phyloP scores from a whole-genome alignment of 805 yeast species.

The Metschnikowia peoriensis region DNA sequence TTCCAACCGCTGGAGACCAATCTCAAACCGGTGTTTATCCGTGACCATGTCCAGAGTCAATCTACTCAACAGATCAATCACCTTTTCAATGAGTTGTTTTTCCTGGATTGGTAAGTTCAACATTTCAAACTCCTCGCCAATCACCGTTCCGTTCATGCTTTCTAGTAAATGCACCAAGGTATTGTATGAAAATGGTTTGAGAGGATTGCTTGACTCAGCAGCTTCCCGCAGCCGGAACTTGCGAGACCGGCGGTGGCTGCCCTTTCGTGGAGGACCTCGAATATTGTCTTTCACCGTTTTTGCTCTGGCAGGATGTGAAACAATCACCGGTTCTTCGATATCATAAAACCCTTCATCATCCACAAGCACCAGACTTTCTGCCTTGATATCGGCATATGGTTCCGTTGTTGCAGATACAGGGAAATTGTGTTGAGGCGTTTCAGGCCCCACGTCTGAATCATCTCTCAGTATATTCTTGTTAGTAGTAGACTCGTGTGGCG shows the following conservation, averaged over 20 bases:
- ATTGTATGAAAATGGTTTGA: constrained; percentile 40
- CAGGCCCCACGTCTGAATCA: no score
- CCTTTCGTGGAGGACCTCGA: constrained; percentile 14
- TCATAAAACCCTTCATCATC: constrained; percentile 36
- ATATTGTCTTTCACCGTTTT: constrained; percentile 36
- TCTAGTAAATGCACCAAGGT: constrained; percentile 52
- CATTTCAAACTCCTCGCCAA: constrained; percentile 70
- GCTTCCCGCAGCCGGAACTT: constrained; percentile 10
- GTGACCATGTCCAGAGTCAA: constrained; percentile 88
- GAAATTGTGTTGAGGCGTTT: no score
- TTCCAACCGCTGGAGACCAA: constrained; percentile 75
- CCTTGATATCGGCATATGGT: no score
- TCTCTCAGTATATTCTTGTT: neutral
- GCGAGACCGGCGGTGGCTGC: constrained; percentile 22
- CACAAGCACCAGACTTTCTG: neutral
- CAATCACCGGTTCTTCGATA: constrained; percentile 34
- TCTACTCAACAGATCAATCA: constrained; percentile 80
- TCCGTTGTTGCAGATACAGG: no score
- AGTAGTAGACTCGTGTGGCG: neutral
- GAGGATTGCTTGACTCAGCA: constrained; percentile 10
- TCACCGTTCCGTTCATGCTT: constrained; percentile 59
- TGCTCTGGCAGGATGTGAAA: constrained; percentile 30
- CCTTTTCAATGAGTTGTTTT: constrained; percentile 75
- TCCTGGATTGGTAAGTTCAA: constrained; percentile 74
- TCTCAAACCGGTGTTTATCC: constrained; percentile 76